Evolutionary conservation across 2,329 filamentous ascomycete species (phyloP).

Genomic region (Paecilomyces variotii): DNA sequence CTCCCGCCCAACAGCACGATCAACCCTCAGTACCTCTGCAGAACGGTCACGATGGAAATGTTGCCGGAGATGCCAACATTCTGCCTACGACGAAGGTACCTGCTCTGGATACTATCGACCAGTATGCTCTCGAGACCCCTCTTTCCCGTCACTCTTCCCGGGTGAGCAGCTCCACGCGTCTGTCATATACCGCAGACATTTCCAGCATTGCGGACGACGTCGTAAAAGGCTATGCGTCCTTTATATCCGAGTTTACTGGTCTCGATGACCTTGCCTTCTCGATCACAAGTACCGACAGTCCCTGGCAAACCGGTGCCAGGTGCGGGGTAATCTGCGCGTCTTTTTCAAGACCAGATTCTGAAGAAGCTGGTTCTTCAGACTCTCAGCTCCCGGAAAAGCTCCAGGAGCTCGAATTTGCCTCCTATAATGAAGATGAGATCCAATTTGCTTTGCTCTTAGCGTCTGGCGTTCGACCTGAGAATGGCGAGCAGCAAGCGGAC

Average conservation of each 20-base stretch:
- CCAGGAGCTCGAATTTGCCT: slow-evolving; percentile 7
- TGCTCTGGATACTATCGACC: slow-evolving; percentile 18
- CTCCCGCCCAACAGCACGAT: not conserved
- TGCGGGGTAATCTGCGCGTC: slow-evolving; percentile 8
- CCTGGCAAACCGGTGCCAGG: slow-evolving; percentile 3
- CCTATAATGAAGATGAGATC: slow-evolving; percentile 10
- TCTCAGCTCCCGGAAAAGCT: slow-evolving; percentile 1
- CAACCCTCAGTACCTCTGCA: not conserved
- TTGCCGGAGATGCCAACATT: not conserved
- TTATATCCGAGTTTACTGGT: slow-evolving; percentile 16
- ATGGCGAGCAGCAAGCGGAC: slow-evolving; percentile 6
- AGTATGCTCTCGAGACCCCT: slow-evolving; percentile 11
- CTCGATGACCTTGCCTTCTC: slow-evolving; percentile 18
- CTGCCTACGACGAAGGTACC: slow-evolving; percentile 18
- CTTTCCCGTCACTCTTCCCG: not conserved
- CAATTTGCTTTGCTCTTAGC: slow-evolving; percentile 15
- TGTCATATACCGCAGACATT: slow-evolving; percentile 6
- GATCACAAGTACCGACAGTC: slow-evolving; percentile 3
- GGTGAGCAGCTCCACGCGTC: slow-evolving; percentile 7
- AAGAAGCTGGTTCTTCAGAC: not conserved
- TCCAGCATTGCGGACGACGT: slow-evolving; percentile 8
- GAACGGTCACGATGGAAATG: not conserved
- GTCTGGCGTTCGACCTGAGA: slow-evolving; percentile 7
- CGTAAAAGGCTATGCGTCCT: slow-evolving; percentile 17
- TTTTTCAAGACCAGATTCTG: slow-evolving; percentile 3